These are phyloP conservation scores for Epichloe uncinata DNA, from an alignment of 2,329 filamentous ascomycete genomes.

Conservation along the genomic window DNA sequence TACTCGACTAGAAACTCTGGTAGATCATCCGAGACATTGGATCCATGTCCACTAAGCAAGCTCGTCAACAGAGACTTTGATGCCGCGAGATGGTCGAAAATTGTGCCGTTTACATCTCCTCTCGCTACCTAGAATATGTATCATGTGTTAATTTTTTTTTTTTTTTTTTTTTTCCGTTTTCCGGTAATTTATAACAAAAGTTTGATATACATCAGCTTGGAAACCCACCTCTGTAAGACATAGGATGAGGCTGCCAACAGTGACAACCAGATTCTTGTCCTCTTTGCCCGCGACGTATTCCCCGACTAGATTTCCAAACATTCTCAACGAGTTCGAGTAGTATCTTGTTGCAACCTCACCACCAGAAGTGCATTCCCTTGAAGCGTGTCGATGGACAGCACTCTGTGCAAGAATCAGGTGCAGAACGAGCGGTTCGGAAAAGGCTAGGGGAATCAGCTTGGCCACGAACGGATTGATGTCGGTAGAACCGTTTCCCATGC, in stretches of 20 bases:
- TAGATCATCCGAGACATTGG: slow-evolving; percentile 22
- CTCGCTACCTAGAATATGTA: slow-evolving; percentile 17
- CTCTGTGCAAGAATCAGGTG: slow-evolving; percentile 34
- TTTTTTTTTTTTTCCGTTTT: too few species aligned
- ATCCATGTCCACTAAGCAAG: slow-evolving; percentile 20
- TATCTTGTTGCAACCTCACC: slow-evolving; percentile 22
- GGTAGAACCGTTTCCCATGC: slow-evolving; percentile 34
- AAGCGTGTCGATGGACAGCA: slow-evolving; percentile 24
- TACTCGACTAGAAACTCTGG: slow-evolving; percentile 34
- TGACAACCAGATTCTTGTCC: slow-evolving; percentile 24
- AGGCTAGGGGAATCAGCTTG: slow-evolving; percentile 31
- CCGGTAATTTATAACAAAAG: too few species aligned
- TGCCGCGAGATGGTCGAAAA: slow-evolving; percentile 31
- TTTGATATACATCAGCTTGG: background rate
- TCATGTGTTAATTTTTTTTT: background rate
- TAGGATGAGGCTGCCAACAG: slow-evolving; percentile 31
- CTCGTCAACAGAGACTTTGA: slow-evolving; percentile 28
- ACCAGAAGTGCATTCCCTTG: slow-evolving; percentile 12
- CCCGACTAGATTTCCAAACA: slow-evolving; percentile 22
- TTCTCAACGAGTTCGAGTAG: slow-evolving; percentile 22
- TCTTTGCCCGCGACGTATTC: slow-evolving; percentile 21
- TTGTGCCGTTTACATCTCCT: slow-evolving; percentile 30
- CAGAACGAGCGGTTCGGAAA: slow-evolving; percentile 29
- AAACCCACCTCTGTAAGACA: slow-evolving; percentile 31
- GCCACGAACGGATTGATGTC: slow-evolving; percentile 31